Evolutionary conservation across 768 basidiomycete genomes (phyloP).

Genomic region (Lactifluus echinatus): DNA sequence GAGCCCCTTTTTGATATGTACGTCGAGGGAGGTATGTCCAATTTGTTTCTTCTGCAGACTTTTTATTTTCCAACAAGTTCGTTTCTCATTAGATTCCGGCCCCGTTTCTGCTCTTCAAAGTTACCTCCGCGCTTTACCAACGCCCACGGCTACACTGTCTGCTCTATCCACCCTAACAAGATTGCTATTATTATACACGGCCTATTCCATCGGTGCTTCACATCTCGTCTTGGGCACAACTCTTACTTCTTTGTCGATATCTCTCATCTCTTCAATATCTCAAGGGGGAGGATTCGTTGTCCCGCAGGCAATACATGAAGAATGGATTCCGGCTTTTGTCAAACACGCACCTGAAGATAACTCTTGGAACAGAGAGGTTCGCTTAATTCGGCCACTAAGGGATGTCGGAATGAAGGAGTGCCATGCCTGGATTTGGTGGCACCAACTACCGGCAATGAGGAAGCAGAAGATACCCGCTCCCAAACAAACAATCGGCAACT

Average conservation of each 20-base stretch:
- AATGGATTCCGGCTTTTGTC: conserved; percentile 40
- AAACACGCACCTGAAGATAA: conserved; percentile 11
- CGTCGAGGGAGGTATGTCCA: conserved; percentile 38
- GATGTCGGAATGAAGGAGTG: conserved; percentile 78
- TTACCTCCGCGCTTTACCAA: conserved; percentile 62
- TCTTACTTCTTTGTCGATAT: conserved; percentile 68
- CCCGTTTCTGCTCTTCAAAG: conserved; percentile 32
- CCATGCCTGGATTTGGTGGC: conserved; percentile 72
- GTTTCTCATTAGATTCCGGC: conserved; percentile 9
- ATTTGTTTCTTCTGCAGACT: neutral
- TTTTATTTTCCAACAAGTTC: conserved; percentile 14
- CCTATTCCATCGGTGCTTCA: conserved; percentile 49
- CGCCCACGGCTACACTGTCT: conserved; percentile 56
- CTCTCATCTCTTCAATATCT: conserved; percentile 62
- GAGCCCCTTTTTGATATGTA: conserved; percentile 39
- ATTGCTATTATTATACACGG: conserved; percentile 62
- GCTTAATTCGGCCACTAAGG: conserved; percentile 57
- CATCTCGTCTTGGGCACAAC: conserved; percentile 75
- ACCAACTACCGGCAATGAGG: conserved; percentile 42
- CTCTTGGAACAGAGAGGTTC: conserved; percentile 28
- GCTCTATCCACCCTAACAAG: conserved; percentile 54
- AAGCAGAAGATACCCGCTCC: conserved; percentile 37
- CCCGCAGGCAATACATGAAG: conserved; percentile 60
- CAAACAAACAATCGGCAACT: conserved; percentile 49
- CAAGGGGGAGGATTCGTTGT: conserved; percentile 71